phyloP scores from a whole-genome alignment of 2,329 filamentous ascomycete genomes.

The Fusarium armeniacum region DNA sequence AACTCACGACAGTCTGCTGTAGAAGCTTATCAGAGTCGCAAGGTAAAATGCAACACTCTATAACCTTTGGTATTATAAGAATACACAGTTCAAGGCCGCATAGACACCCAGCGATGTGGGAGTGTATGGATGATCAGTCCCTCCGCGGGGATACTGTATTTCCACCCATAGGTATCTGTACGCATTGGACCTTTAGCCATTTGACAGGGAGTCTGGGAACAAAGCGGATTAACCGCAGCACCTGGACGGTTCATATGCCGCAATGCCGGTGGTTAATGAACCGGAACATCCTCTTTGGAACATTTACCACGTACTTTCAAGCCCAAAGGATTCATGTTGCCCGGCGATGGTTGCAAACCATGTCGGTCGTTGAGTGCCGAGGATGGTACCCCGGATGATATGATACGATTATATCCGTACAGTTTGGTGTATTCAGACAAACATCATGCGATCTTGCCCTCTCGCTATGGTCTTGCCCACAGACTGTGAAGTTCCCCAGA shows the following conservation, averaged over 20 bases:
- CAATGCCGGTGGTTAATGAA: slow-evolving; percentile 14
- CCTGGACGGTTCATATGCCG: slow-evolving; percentile 14
- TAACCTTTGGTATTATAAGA: background rate
- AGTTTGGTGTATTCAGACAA: slow-evolving; percentile 21
- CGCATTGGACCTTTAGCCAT: background rate
- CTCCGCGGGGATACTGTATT: slow-evolving; percentile 31
- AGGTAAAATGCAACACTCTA: slow-evolving; percentile 6
- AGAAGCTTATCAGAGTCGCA: slow-evolving; percentile 1
- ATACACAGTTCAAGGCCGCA: background rate
- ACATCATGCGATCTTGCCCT: slow-evolving; percentile 42
- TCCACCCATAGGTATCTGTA: slow-evolving; percentile 15
- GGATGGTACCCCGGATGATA: slow-evolving; percentile 38
- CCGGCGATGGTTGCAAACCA: slow-evolving; percentile 1
- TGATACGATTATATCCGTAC: slow-evolving; percentile 24
- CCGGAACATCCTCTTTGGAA: slow-evolving; percentile 14
- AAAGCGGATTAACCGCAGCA: slow-evolving; percentile 10
- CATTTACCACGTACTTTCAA: slow-evolving; percentile 41
- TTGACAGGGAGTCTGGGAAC: slow-evolving; percentile 18
- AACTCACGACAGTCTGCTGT: slow-evolving; percentile 11
- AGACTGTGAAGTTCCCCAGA: slow-evolving; percentile 29
- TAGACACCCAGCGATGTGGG: background rate
- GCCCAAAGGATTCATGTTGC: slow-evolving; percentile 13
- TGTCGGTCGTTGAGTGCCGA: slow-evolving; percentile 43
- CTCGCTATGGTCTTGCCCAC: slow-evolving; percentile 5
- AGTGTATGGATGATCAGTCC: background rate